Conservation (phyloP, 2,329 filamentous ascomycete genomes). For the Fusarium pseudoanthophilum region DNA sequence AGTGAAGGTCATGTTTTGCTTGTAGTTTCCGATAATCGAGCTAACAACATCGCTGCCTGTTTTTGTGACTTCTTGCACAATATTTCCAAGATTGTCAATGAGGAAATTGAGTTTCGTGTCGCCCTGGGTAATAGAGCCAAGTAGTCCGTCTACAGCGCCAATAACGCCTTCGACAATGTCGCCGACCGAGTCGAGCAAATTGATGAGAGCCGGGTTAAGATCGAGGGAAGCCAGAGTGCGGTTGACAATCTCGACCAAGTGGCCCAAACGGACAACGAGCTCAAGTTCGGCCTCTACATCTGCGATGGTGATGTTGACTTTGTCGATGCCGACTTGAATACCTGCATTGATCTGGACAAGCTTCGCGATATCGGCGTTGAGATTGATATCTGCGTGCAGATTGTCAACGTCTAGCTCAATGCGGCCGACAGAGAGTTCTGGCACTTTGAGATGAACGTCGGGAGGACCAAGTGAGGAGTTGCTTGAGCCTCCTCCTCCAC, state of each 20-base stretch:
- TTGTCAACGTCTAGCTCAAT: slow-evolving; percentile 29
- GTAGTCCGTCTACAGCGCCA: slow-evolving; percentile 14
- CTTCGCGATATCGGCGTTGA: slow-evolving; percentile 20
- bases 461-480: slow-evolving; percentile 24
- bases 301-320: slow-evolving; percentile 26
- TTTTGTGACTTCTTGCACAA: slow-evolving; percentile 21
- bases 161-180: slow-evolving; percentile 19
- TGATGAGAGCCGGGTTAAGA: slow-evolving; percentile 20
- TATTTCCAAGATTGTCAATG: slow-evolving; percentile 25
- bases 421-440: slow-evolving; percentile 21
- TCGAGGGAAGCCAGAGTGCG: slow-evolving; percentile 23
- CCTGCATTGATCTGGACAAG: slow-evolving; percentile 24
- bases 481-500: neutral
- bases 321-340: slow-evolving; percentile 20
- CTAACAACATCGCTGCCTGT: slow-evolving; percentile 11
- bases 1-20: slow-evolving; percentile 26
- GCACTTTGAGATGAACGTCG: slow-evolving; percentile 25
- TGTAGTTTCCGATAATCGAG: slow-evolving; percentile 27
- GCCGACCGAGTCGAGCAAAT: slow-evolving; percentile 20
- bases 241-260: slow-evolving; percentile 25
- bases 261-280: slow-evolving; percentile 18
- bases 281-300: slow-evolving; percentile 27
- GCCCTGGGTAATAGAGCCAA: slow-evolving; percentile 23
- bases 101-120: slow-evolving; percentile 28
- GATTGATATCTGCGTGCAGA: slow-evolving; percentile 26